A percentile compares a stretch with the other conserved stretches of the same genome.
Conservation (phyloP, 1,284 basidiomycete genomes). For the Heterobasidion occidentale region DNA sequence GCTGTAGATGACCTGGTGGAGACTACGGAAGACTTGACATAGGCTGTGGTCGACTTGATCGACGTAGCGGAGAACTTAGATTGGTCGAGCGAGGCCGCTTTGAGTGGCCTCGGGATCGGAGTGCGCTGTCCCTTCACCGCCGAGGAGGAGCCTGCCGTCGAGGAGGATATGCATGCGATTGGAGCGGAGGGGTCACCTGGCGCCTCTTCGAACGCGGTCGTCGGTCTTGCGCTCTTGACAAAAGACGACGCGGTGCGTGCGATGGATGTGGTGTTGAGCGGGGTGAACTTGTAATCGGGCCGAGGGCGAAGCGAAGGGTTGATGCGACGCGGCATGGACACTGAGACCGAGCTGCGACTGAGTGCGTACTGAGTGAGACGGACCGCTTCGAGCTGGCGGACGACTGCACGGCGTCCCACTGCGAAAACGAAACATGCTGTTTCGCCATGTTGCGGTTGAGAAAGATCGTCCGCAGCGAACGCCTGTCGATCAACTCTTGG, state of each 20-base stretch:
- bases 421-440: constrained; percentile 11
- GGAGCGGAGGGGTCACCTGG: constrained; percentile 7
- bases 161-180: background rate
- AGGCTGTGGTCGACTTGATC: constrained; percentile 9
- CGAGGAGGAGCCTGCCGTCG: constrained; percentile 5
- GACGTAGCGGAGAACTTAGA: constrained; percentile 11
- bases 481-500: constrained; percentile 35
- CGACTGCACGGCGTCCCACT: constrained; percentile 15
- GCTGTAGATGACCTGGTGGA: background rate
- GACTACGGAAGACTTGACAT: background rate
- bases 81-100: constrained; percentile 9
- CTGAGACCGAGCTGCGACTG: constrained; percentile 20
- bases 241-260: constrained; percentile 15
- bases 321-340: constrained; percentile 16
- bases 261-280: constrained; percentile 12
- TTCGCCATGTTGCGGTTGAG: constrained; percentile 37
- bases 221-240: constrained; percentile 6
- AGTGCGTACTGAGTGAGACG: constrained; percentile 34
- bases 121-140: constrained; percentile 6
- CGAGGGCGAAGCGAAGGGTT: constrained; percentile 24
- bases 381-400: constrained; percentile 37
- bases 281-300: constrained; percentile 65
- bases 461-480: constrained; percentile 52
- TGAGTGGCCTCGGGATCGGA: constrained; percentile 3
- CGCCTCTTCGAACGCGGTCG: constrained; percentile 14